Evolutionary conservation across 1,139 yeast genomes (phyloP), one percentile per base, ranked within the genome.

Genomic region (Chernovozyma aurita): DNA sequence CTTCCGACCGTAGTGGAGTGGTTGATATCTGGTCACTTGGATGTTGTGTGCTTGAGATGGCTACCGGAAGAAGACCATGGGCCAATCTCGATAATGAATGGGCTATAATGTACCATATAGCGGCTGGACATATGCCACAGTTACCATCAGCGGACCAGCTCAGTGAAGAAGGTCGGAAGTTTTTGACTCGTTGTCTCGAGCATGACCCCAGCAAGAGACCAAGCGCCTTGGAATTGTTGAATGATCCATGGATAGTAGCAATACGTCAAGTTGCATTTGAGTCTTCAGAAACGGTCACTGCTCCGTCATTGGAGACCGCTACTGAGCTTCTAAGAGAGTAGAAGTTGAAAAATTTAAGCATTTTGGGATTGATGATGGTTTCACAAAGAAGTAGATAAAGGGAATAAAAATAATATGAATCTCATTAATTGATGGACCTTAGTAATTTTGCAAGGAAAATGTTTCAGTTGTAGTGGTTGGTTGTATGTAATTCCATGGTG

Each of bases 101-200:
- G 95, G 97, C 97, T 1, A 87, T 92, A 34, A 90, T 92, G 97
- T 92, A 90, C 54, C 97, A 88, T 57, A 92, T 92, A 51, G 97
- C 97, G 1, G 95, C 95, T 1, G 96, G 97, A 1, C 95, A 87
- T 53, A 71, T 80, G 44, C 98, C 98, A 1, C 88, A 78, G 49
- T 67, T 92, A 38, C 98, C 98, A 3, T 60, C 80, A 1, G 61
- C 73, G 2, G 94, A 85, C 41, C 96, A 88, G 57, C 65, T 92
- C 37, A 80, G 94, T 47, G 75, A 71, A 24, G 76, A 69, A 14
- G 97, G 98, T 14, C 73, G 72, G 35, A 69, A 68, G 28, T 90
- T 92, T 56, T 61, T 92, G 46, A 67, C 78, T 18, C 73, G 82
- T 46, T 86, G 97, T 55, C 69, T 92, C 45, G 87, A 85, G 45